Conservation (phyloP, 345 rosid genomes). For the Corchorus capsularis region DNA sequence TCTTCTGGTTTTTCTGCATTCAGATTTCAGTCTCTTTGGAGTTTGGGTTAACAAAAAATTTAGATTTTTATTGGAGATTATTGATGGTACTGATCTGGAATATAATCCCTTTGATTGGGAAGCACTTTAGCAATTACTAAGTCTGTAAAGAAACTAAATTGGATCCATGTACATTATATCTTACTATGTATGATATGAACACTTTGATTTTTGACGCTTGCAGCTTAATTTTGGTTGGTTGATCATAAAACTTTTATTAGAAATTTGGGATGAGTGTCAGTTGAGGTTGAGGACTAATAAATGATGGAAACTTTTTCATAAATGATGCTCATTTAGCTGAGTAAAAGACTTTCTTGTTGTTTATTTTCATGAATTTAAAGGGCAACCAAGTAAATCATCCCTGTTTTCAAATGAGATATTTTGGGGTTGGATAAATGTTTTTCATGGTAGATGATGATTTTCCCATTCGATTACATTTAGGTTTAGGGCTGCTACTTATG, state of each 20-base stretch:
- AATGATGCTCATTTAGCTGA: constrained; percentile 8
- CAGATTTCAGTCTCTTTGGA: neutral
- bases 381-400: neutral
- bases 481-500: neutral
- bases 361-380: constrained; percentile 1
- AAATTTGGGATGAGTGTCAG: no score
- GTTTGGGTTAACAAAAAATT: neutral
- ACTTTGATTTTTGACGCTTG: neutral
- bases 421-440: neutral
- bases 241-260: no score
- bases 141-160: neutral
- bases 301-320: neutral
- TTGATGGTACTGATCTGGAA: neutral
- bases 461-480: neutral
- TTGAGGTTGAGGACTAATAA: neutral
- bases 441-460: constrained; percentile 1
- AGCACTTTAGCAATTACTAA: neutral
- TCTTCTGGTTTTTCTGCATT: neutral
- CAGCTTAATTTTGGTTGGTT: no score
- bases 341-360: neutral
- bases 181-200: neutral
- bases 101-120: neutral
- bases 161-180: neutral
- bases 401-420: neutral
- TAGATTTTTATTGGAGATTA: neutral